Evolutionary conservation across 257 asterid species (phyloP), one percentile per base, ranked within the genome.

Genomic region (Penstemon newberryi): DNA sequence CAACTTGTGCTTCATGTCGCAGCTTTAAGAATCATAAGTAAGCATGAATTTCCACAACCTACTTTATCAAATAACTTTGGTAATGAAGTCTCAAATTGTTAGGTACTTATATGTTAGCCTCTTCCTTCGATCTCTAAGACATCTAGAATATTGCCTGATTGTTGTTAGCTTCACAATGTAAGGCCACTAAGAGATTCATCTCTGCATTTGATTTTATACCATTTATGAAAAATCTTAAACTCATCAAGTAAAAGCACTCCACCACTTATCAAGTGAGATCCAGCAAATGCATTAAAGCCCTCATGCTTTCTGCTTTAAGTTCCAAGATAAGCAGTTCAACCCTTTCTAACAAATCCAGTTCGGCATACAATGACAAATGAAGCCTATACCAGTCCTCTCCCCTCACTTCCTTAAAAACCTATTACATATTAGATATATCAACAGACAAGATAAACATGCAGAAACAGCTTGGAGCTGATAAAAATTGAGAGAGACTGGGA

Each of bases 371-470:
- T 15, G 18, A 15, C 18, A 15, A 15, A 15, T 15, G 18, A 15
- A 15, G 18, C 18, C 18, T 15, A 15, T 15, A 15, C 18, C 18
- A 81, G 55, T 66, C 75, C 82, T 87, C 95, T 50, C 75, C 73
- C 75, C 76, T 79, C 53, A 85, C 65, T 60, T 87, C 89, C 77
- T 78, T 83, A 13, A 87, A 87, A 39, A 85, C 89, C 95, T 87
- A 64, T 6, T 40, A 25, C 4, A 8, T 18, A 47, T 69, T 55
- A 46, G 47, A 67, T 7, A 52, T 43, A 60, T 18, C 46, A 37
- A 42, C 54, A 60, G 56, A 51, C 37, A 58, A 40, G n/a, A 8
- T 62, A 62, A 8, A 62, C 54, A 8, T 4, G 41, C 66, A 38
- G 63, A 58, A 15, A 15, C 18, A 15, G 18, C 18, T 15, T 15